A percentile compares a stretch with the other conserved stretches of the same genome.
Evolutionary conservation across 2,329 filamentous ascomycete species (phyloP).

Genomic region (Alternaria arborescens): DNA sequence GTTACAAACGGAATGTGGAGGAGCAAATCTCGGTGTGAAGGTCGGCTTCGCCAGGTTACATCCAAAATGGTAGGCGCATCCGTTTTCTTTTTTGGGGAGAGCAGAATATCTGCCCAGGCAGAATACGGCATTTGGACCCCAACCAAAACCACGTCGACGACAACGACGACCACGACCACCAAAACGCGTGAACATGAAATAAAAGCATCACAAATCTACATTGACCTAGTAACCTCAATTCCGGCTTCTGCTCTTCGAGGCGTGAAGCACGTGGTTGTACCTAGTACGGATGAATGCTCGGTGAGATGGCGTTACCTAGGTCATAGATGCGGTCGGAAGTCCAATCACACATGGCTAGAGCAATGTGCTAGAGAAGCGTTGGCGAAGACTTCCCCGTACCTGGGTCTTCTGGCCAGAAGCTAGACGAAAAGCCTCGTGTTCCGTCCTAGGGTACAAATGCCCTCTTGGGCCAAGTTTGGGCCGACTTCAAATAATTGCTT

Average conservation of each 20-base stretch:
- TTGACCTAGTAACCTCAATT: neutral
- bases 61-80: neutral
- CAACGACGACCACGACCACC: neutral
- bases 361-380: constrained; percentile 1
- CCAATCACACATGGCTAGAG: constrained; percentile 11
- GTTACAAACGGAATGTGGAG: neutral
- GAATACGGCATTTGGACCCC: neutral
- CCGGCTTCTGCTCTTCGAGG: neutral
- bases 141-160: neutral
- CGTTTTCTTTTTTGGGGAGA: neutral
- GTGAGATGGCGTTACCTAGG: constrained; percentile 8
- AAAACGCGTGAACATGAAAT: neutral
- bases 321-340: constrained; percentile 3
- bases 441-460: constrained; percentile 19
- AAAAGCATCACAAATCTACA: neutral
- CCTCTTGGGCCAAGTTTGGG: constrained; percentile 22
- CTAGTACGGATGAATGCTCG: constrained; percentile 11
- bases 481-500: constrained; percentile 20
- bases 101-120: constrained; percentile 10
- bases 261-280: neutral
- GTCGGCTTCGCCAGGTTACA: neutral
- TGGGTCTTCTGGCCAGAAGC: neutral
- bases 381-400: constrained; percentile 4
- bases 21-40: neutral
- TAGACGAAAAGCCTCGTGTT: constrained; percentile 1